These are phyloP conservation scores for Mortierella sp. DNA, from an alignment of 371 early-diverging fungal genomes.

Conservation along the genomic window DNA sequence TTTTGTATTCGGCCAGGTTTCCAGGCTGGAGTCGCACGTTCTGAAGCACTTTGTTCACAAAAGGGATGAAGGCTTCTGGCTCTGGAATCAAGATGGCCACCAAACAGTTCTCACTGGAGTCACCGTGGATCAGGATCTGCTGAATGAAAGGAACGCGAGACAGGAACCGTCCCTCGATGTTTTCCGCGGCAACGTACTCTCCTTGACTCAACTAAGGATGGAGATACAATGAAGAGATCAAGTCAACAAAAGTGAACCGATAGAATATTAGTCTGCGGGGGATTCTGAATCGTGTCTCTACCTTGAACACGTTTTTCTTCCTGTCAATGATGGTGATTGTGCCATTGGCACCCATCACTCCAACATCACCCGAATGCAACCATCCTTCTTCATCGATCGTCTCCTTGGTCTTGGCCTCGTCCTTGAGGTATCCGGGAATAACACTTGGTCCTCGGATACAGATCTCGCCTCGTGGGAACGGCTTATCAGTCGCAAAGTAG, in stretches of 20 bases:
- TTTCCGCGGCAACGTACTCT: constrained; percentile 99
- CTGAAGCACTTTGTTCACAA: constrained; percentile 55
- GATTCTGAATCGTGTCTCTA: constrained; percentile 48
- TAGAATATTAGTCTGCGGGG: not conserved
- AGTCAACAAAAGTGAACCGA: not conserved
- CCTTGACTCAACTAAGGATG: constrained; percentile 70
- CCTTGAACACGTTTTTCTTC: constrained; percentile 98
- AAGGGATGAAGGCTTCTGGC: constrained; percentile 61
- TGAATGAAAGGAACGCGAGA: constrained; percentile 52
- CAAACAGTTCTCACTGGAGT: constrained; percentile 80
- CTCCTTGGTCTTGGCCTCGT: constrained; percentile 84
- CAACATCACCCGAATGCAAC: constrained; percentile 94
- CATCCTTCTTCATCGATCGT: constrained; percentile 89
- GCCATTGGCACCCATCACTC: constrained; percentile 69
- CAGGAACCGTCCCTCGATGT: constrained; percentile 61
- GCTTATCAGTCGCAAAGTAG: constrained; percentile 81
- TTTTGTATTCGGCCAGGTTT: constrained; percentile 45
- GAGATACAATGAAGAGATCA: not conserved
- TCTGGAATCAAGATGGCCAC: constrained; percentile 92
- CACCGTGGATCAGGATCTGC: constrained; percentile 87
- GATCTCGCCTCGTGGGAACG: constrained; percentile 92
- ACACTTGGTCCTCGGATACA: constrained; percentile 87
- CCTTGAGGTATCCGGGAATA: constrained; percentile 88
- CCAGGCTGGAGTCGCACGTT: constrained; percentile 26
- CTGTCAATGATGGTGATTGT: constrained; percentile 90